Evolutionary conservation across 345 rosid genomes (phyloP), one percentile per base, ranked within the genome.

Genomic region (Ailanthus altissimus): DNA sequence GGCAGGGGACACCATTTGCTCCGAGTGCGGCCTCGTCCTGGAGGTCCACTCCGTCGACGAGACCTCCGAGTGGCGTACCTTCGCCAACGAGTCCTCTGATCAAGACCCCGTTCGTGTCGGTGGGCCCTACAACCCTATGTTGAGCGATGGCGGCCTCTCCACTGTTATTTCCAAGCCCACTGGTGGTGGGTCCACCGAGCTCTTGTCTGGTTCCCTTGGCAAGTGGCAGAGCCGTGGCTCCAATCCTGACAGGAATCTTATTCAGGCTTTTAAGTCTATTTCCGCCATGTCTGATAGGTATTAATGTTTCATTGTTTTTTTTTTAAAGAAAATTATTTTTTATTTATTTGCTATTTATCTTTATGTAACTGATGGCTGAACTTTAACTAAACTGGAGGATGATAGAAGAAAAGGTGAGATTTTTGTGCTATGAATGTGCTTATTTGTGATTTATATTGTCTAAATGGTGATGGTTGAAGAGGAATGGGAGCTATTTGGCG

Each of bases 101-200:
- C 80, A 80, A 65, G 87, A 87, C 79, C 90, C 86, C 59, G 67
- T 66, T 50, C 88, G 86, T 45, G 89, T 89, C 51, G 90, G 92
- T 11, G 83, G 83, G 6, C 85, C 86, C 40, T 28, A 42, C 42
- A 86, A 89, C 78, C 89, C 84, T 7, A 79, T 86, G 18, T 84
- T 87, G 60, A 77, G 78, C 9, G 81, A 78, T 16, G 87, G 80
- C 26, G 87, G 85, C 5, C 83, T 89, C 23, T 78, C 84, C 25
- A 87, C 90, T 68, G 82, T 78, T 25, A 85, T 85, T 70, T 46
- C 87, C 73, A 86, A 75, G 75, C 62, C 85, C 43, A 80, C 68
- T 12, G 82, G 81, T 47, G 72, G 66, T 3, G 32, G 61, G 8
- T 58, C 75, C 15, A 42, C 14, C 5, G 42, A 72, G 40, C 65